Evolutionary conservation across 2,329 filamentous ascomycete species (phyloP), one percentile per base, ranked within the genome.

Genomic region (Tolypocladium ovalisporum): DNA sequence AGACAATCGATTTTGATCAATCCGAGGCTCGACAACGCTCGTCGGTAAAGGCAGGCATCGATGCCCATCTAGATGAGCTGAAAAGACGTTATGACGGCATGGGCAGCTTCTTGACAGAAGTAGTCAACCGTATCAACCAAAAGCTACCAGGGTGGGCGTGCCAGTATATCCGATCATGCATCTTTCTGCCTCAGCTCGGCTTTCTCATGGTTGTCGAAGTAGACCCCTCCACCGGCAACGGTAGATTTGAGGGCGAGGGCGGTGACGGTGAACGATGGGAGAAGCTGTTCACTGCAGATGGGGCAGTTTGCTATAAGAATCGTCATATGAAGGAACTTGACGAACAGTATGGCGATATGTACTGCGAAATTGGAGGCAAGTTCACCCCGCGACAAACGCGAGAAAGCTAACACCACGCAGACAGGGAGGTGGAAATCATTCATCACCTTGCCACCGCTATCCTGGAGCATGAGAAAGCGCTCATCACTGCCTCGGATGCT

Each of bases 151-250:
- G 80, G 59, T 79, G 79, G 77, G 77, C 78, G 22, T 69, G 70
- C 32, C 68, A 72, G 35, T 77, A 81, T 59, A 72, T 86, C 17
- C 76, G 79, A 37, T 92, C 92, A 56, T 95, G 95, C 61, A 87
- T 94, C 22, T 96, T 94, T 68, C 88, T 96, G 60, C 93, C 92
- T 0, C 91, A 96, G 65, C 82, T 97, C 40, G 94, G 94, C 0
- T 99, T 97, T 67, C 80, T 97, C 40, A 88, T 91, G 2, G 85
- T 87, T 0, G 85, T 96, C 19, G 82, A 90, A 62, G 58, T 60
- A 12, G 65, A 70, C 51, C 60, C 66, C 17, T 69, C 76, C 1
- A 84, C 80, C 1, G 83, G 83, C 0, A 73, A 78, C 52, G 80
- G 82, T 0, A 74, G 81, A 13, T 92, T 87, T 62, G 79, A 84